phyloP scores from a whole-genome alignment of 768 basidiomycete species.

The Filobasidium wieringae region DNA sequence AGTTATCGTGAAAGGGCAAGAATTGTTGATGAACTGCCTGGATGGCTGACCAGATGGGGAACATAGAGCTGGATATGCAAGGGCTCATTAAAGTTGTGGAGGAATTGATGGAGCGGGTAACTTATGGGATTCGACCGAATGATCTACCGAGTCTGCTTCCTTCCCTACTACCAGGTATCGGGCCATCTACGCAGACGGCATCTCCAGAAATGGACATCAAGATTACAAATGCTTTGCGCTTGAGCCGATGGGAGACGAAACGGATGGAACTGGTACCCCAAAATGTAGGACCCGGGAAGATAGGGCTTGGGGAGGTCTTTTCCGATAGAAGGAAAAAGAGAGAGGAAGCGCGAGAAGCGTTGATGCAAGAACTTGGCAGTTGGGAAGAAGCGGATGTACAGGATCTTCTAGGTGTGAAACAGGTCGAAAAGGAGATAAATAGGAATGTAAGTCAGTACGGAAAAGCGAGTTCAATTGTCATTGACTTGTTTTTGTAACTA shows the following conservation, averaged over 20 bases:
- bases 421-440: not conserved
- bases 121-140: constrained; percentile 6
- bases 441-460: no score
- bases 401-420: not conserved
- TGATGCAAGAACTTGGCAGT: not conserved
- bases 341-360: not conserved
- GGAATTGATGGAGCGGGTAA: not conserved
- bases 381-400: not conserved
- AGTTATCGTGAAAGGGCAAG: no score
- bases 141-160: not conserved
- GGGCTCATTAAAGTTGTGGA: not conserved
- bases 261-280: constrained; percentile 8
- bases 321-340: not conserved
- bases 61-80: not conserved
- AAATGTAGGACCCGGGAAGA: not conserved
- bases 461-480: no score
- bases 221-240: constrained; percentile 4
- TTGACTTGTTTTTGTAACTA: not conserved
- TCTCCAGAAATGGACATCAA: no score
- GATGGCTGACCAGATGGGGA: not conserved
- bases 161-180: no score
- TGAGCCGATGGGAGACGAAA: constrained; percentile 10
- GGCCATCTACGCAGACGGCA: no score
- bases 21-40: not conserved
- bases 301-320: constrained; percentile 9